Conservation (phyloP, 1,284 basidiomycete genomes). For the Inonotus obliquus region DNA sequence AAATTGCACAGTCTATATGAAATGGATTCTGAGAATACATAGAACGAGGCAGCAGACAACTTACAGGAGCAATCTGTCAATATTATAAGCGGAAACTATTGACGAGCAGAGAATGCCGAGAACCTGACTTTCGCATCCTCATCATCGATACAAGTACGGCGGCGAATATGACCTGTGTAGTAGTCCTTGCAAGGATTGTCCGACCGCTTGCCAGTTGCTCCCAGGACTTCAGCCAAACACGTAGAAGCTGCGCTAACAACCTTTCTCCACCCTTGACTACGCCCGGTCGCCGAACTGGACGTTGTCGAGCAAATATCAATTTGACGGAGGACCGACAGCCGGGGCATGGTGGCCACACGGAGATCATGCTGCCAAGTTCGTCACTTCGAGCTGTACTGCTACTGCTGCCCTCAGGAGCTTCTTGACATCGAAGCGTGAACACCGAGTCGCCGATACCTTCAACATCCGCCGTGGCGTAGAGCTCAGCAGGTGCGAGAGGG, state of each 20-base stretch:
- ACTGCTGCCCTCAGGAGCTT: not conserved
- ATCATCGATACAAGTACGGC: slow-evolving; percentile 22
- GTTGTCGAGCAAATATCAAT: slow-evolving; percentile 18
- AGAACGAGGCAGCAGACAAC: not conserved
- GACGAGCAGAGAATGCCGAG: slow-evolving; percentile 2
- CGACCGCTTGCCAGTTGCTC: slow-evolving; percentile 20
- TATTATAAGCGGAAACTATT: not conserved
- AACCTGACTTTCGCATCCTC: slow-evolving; percentile 15
- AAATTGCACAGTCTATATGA: not conserved
- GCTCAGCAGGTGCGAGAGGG: slow-evolving; percentile 5
- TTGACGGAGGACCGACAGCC: slow-evolving; percentile 22
- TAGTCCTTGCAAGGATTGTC: slow-evolving; percentile 20
- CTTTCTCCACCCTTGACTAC: not conserved
- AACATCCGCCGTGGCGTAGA: not conserved
- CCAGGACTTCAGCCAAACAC: slow-evolving; percentile 20
- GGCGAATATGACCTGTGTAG: slow-evolving; percentile 22
- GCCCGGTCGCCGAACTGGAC: not conserved
- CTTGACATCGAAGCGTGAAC: not conserved
- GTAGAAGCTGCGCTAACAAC: not conserved
- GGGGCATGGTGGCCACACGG: slow-evolving; percentile 22
- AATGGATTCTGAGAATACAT: not conserved
- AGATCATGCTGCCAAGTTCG: slow-evolving; percentile 19
- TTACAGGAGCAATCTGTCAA: not conserved
- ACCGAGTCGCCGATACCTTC: slow-evolving; percentile 12
- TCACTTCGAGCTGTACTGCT: not conserved